Evolutionary conservation across 148 eudicot species (phyloP).

Genomic region (Rhododendron vialii): DNA sequence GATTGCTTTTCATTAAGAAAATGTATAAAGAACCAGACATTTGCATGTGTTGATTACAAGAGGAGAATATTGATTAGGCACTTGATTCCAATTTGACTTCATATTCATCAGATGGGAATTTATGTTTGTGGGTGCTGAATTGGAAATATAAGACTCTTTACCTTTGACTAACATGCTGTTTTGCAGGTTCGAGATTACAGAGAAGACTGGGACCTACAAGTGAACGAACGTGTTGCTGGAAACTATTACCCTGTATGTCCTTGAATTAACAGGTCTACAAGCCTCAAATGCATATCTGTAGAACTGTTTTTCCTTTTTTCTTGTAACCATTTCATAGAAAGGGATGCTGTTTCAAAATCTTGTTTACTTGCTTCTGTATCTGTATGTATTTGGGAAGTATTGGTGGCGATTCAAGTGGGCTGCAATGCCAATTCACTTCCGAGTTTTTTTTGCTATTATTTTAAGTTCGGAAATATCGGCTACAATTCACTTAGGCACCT

Average conservation of each 20-base stretch:
- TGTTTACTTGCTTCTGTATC: background rate
- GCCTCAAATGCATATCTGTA: background rate
- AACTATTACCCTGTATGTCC: slow-evolving; percentile 73
- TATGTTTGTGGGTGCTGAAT: background rate
- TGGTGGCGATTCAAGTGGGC: background rate
- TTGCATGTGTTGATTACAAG: background rate
- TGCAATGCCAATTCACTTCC: background rate
- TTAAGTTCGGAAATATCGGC: background rate
- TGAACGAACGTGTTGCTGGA: slow-evolving; percentile 67
- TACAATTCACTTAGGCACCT: background rate
- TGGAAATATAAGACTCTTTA: background rate
- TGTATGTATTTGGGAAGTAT: background rate
- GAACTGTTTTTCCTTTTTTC: background rate
- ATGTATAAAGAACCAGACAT: background rate
- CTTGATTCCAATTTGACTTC: background rate
- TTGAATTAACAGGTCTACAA: background rate
- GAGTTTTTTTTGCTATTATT: background rate
- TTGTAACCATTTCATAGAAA: background rate
- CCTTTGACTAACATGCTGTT: slow-evolving; percentile 4
- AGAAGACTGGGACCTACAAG: slow-evolving; percentile 66
- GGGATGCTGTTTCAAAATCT: background rate
- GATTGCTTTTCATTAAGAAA: background rate
- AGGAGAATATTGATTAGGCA: background rate
- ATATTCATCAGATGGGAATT: background rate
- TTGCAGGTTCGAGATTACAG: slow-evolving; percentile 67